Percentiles rank a stretch among this genome's conserved stretches.
Evolutionary conservation across 305 asterid genomes (phyloP).

Genomic region (Fraxinus ornus): DNA sequence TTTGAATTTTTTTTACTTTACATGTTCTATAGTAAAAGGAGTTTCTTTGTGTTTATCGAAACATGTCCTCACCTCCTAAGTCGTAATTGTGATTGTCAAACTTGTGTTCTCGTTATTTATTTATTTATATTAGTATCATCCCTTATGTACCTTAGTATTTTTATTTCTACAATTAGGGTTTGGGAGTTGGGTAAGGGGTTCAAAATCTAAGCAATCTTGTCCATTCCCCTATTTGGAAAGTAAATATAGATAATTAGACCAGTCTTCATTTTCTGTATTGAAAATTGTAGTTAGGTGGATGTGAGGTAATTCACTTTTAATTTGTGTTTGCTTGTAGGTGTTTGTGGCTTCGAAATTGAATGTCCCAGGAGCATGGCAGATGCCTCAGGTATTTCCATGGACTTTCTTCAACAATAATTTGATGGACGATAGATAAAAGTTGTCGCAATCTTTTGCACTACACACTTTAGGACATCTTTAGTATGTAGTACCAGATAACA

Average conservation of each 20-base stretch:
- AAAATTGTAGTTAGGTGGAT: not conserved
- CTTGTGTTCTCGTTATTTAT: not conserved
- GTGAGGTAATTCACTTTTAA: not conserved
- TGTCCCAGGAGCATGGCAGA: slow-evolving; percentile 99
- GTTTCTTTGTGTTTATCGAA: not conserved
- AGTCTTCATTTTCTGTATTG: not conserved
- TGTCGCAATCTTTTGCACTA: not conserved
- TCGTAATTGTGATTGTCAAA: not conserved
- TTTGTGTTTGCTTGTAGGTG: slow-evolving; percentile 55
- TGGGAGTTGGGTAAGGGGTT: not conserved
- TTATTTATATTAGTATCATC: not conserved
- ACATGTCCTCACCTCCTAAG: not conserved
- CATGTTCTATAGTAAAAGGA: not conserved
- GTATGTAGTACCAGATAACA: too few species aligned
- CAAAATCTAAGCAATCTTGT: not conserved
- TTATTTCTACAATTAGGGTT: not conserved
- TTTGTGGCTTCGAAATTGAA: slow-evolving; percentile 93
- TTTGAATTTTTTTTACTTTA: not conserved
- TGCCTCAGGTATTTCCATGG: slow-evolving; percentile 99
- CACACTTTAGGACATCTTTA: too few species aligned
- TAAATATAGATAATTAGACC: not conserved
- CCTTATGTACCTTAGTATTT: not conserved
- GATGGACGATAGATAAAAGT: not conserved
- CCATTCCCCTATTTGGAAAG: not conserved
- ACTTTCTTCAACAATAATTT: too few species aligned